phyloP scores from a whole-genome alignment of 345 rosid species.

The rapeseed (Brassica napus) region DNA sequence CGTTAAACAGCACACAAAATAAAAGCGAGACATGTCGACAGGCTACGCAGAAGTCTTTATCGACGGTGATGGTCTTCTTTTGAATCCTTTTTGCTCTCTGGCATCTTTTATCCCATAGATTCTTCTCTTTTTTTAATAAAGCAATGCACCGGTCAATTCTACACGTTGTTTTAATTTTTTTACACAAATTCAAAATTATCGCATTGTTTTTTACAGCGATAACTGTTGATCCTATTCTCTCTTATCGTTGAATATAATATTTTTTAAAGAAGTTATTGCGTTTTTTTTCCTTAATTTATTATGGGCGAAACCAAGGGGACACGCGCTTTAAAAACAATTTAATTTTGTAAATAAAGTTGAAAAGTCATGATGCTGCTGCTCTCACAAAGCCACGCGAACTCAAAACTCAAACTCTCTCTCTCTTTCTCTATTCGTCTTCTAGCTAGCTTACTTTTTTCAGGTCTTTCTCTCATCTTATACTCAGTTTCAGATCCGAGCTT shows the following conservation, averaged over 20 bases:
- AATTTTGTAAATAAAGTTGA: background rate
- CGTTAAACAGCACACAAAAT: background rate
- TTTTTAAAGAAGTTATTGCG: background rate
- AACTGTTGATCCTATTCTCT: background rate
- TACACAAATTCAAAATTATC: background rate
- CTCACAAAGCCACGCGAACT: background rate
- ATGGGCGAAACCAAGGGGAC: background rate
- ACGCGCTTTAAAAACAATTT: background rate
- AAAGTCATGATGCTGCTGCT: background rate
- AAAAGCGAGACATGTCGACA: background rate
- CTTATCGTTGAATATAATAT: background rate
- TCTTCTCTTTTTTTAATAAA: background rate
- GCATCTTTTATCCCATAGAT: background rate
- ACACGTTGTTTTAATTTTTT: background rate
- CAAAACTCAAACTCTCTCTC: background rate
- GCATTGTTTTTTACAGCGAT: background rate
- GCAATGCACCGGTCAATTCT: background rate
- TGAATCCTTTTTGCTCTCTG: background rate
- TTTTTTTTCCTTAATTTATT: background rate
- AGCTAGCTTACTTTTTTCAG: constrained; percentile 2
- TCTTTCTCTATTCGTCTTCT: background rate
- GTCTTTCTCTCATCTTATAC: background rate
- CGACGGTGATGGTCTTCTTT: background rate
- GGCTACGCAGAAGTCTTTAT: background rate
- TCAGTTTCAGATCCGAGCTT: background rate